These are phyloP conservation scores for Terfezia boudieri DNA, from an alignment of 495 filamentous ascomycete genomes.

Conservation along the genomic window DNA sequence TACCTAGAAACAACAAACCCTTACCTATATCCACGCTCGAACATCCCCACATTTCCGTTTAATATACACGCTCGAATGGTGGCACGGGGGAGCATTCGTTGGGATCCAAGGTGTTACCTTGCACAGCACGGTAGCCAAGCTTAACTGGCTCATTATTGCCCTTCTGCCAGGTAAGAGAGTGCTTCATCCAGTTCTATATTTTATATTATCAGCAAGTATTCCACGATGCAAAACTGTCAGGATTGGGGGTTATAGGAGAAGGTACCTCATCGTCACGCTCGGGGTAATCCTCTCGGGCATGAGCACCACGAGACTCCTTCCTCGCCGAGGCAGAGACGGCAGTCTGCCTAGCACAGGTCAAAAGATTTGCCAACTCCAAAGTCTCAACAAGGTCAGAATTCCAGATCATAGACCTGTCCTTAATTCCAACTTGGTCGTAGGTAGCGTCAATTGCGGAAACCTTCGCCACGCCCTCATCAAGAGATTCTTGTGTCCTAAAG, in stretches of 20 bases:
- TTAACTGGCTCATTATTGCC: conserved; percentile 57
- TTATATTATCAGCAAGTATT: neutral
- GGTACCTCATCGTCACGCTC: conserved; percentile 53
- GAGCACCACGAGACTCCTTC: conserved; percentile 85
- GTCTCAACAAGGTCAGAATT: conserved; percentile 94
- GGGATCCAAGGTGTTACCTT: conserved; percentile 47
- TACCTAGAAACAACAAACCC: too few relatives aligned
- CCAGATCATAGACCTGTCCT: conserved; percentile 99
- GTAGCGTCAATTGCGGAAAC: conserved; percentile 60
- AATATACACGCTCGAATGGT: conserved; percentile 72
- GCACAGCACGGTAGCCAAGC: conserved; percentile 54
- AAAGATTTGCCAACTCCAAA: conserved; percentile 71
- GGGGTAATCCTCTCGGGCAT: conserved; percentile 86
- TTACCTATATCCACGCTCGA: too few relatives aligned
- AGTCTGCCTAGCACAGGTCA: conserved; percentile 93
- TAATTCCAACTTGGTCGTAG: conserved; percentile 67
- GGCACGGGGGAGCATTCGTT: conserved; percentile 69
- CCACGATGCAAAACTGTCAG: neutral
- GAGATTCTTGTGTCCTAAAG: conserved; percentile 81
- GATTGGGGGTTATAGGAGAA: neutral
- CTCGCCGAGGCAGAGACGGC: conserved; percentile 64
- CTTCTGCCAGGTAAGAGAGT: conserved; percentile 88
- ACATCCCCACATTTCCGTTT: conserved; percentile 13
- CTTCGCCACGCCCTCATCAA: conserved; percentile 65
- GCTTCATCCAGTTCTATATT: conserved; percentile 77